Evolutionary conservation across 345 rosid species (phyloP).

Genomic region (Hirschfeldia incana): DNA sequence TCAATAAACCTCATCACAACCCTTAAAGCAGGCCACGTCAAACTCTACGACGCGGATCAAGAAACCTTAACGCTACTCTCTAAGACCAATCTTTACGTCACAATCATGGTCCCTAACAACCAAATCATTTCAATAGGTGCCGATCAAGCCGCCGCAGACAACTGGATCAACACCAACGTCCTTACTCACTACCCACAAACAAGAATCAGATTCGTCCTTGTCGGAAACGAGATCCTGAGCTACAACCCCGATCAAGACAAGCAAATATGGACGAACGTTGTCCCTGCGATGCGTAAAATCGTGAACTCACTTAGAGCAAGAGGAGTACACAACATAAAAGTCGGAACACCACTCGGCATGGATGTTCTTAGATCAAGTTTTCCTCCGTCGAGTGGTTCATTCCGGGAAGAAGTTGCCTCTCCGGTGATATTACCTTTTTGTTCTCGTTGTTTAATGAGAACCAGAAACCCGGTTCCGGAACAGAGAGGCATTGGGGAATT

Average conservation of each 20-base stretch:
- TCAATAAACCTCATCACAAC: conserved; percentile 53
- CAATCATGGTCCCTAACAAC: conserved; percentile 63
- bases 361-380: conserved; percentile 51
- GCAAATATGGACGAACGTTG: conserved; percentile 49
- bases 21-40: conserved; percentile 52
- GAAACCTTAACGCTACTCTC: conserved; percentile 55
- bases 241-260: conserved; percentile 43
- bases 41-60: conserved; percentile 61
- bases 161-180: conserved; percentile 57
- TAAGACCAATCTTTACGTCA: conserved; percentile 52
- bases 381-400: conserved; percentile 71
- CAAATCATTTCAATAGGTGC: conserved; percentile 52
- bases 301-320: conserved; percentile 46
- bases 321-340: conserved; percentile 56
- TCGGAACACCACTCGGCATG: conserved; percentile 80
- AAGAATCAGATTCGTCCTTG: conserved; percentile 54
- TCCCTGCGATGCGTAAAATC: conserved; percentile 67
- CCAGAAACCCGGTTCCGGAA: conserved; percentile 65
- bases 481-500: conserved; percentile 83
- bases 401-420: conserved; percentile 52
- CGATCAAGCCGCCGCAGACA: conserved; percentile 45
- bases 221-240: conserved; percentile 81
- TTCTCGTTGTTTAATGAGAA: conserved; percentile 73
- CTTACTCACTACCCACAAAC: conserved; percentile 54
- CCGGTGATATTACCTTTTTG: conserved; percentile 53